Percentiles rank a stretch among this genome's conserved stretches.
Conservation (phyloP, 441 rosid species). For the Populus hybrid region DNA sequence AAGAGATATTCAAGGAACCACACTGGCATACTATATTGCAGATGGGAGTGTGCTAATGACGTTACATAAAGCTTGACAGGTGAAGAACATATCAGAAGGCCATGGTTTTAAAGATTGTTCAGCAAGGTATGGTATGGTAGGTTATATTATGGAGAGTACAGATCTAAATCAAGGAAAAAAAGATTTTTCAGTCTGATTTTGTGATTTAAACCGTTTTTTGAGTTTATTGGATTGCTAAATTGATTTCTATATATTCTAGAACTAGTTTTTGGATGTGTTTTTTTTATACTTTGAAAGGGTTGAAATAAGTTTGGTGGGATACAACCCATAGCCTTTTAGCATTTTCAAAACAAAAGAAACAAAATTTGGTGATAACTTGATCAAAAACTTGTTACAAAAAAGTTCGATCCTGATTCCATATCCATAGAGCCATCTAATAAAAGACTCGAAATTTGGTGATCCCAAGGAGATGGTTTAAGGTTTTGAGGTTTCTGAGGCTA, state of each 20-base stretch:
- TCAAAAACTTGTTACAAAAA: constrained; percentile 54
- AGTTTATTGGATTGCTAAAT: too few relatives aligned
- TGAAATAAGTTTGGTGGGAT: too few relatives aligned
- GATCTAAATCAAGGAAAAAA: too few relatives aligned
- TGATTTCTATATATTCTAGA: too few relatives aligned
- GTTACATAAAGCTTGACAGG: neutral
- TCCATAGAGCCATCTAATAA: constrained; percentile 49
- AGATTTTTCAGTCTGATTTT: too few relatives aligned
- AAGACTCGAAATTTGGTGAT: constrained; percentile 48
- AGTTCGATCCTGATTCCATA: constrained; percentile 61
- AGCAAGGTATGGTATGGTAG: neutral
- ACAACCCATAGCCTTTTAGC: too few relatives aligned
- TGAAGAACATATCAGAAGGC: neutral
- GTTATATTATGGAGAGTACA: neutral
- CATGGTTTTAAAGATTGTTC: neutral
- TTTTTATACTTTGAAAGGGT: too few relatives aligned
- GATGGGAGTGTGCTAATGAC: neutral
- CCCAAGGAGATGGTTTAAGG: constrained; percentile 73
- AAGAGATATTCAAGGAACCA: neutral
- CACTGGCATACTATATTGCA: neutral
- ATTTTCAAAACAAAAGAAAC: constrained; percentile 44
- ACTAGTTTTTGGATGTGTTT: too few relatives aligned
- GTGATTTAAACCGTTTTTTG: too few relatives aligned
- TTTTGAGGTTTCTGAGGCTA: constrained; percentile 36
- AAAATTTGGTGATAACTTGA: constrained; percentile 62